Base-by-base conservation (phyloP, 805 yeast species). In the Kodamaea neixiangensis region DNA sequence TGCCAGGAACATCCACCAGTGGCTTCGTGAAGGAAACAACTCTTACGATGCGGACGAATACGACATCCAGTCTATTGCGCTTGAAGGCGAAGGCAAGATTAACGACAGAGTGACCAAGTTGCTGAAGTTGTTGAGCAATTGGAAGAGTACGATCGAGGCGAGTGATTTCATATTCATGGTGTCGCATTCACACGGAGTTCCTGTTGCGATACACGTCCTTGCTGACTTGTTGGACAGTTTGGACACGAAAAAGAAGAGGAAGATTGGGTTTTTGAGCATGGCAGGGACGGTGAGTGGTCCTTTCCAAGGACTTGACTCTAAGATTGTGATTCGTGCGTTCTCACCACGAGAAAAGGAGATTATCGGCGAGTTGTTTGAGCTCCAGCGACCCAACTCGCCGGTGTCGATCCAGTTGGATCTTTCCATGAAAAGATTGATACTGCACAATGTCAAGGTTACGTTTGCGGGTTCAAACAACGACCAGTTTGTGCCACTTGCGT, bases 71-170 rank as follows among this genome's bases (percentile, higher is more conserved):
- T 64, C 74, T 0, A 71, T 74, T 33, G 70, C 76, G 5, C 58
- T 74, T 7, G 79, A 74, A 46, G 77, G 79, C 1, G 67, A 66
- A 46, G 78, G 78, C 4, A 62, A 59, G 21, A 62, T 70, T 14
- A 54, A 56, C 6, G 66, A 66, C 10, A 51, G 77, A 39, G 69
- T 63, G 4, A 58, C 60, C 7, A 55, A 60, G 37, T 58, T 68
- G 34, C 46, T 59, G 13, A 49, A 56, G 40, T 51, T 74, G 7
- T 55, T 74, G 9, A 51, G 54, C 10, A 73, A 72, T 50, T 74
- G 79, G 79, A 47, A 46, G 10, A 60, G 54, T 10, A 49, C 57
- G 10, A 57, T 74, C 2, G 57, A 55, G 13, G 56, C 56, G 5
- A 51, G 71, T 44, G 77, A 74, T 52, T 66, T 68, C 33, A 29